phyloP scores from a whole-genome alignment of 1,284 basidiomycete species.

The Ustilago shanxiensis region DNA sequence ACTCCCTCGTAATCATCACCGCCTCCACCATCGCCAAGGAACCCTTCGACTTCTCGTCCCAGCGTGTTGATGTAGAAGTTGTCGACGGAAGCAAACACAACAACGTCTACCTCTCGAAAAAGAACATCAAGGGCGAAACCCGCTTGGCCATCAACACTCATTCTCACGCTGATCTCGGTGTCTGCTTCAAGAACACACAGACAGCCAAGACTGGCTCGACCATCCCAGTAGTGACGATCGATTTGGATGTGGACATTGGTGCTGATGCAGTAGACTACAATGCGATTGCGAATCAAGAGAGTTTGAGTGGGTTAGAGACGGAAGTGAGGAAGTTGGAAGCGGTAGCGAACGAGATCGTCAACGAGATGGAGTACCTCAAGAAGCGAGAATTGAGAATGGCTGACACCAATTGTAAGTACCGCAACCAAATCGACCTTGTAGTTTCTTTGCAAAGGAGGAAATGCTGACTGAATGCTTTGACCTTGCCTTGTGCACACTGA shows the following conservation, averaged over 20 bases:
- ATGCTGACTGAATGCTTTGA: background rate
- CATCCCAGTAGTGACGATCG: conserved; percentile 72
- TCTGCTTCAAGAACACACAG: conserved; percentile 84
- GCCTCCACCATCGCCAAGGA: conserved; percentile 80
- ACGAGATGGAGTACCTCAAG: conserved; percentile 94
- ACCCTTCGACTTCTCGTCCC: conserved; percentile 42
- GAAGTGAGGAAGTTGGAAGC: conserved; percentile 98
- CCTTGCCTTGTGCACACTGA: background rate
- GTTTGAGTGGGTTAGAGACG: conserved; percentile 91
- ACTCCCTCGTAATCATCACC: conserved; percentile 78
- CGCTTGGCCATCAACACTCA: conserved; percentile 94
- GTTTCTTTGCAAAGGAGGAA: background rate
- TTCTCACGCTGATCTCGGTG: conserved; percentile 91
- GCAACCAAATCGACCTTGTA: background rate
- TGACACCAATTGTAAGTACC: conserved; percentile 85
- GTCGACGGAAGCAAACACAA: conserved; percentile 87
- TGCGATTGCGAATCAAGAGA: conserved; percentile 98
- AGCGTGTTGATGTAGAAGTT: conserved; percentile 86
- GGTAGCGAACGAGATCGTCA: conserved; percentile 90
- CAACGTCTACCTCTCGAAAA: conserved; percentile 93
- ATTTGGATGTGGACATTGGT: conserved; percentile 96
- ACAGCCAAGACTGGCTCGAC: background rate
- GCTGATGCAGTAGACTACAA: conserved; percentile 99
- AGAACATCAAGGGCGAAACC: conserved; percentile 87
- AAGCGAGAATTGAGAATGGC: conserved; percentile 88